A percentile compares a stretch with the other conserved stretches of the same genome.
phyloP scores from a whole-genome alignment of 2,329 filamentous ascomycete species.

The Ascocoryne sarcoides region DNA sequence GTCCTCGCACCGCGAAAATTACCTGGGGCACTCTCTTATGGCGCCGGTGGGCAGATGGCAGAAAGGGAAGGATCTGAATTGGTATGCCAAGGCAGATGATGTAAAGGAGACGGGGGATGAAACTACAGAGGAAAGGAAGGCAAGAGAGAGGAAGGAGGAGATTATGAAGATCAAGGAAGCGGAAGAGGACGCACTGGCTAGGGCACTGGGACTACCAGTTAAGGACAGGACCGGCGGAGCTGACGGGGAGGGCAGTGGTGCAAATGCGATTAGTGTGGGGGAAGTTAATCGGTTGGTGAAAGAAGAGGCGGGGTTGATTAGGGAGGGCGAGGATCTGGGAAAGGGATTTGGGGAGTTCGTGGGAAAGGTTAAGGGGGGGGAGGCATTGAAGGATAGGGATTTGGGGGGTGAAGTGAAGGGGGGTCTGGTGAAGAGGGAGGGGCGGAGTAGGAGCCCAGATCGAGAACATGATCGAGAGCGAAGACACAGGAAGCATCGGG shows the following conservation, averaged over 20 bases:
- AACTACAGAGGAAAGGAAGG: constrained; percentile 49
- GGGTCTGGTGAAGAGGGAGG: constrained; percentile 13
- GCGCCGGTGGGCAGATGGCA: constrained; percentile 69
- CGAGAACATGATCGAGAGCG: constrained; percentile 21
- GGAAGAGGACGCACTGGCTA: constrained; percentile 83
- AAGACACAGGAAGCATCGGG: constrained; percentile 26
- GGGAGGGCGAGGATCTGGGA: constrained; percentile 28
- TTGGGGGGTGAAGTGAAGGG: constrained; percentile 11
- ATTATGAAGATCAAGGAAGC: constrained; percentile 77
- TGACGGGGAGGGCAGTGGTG: constrained; percentile 33
- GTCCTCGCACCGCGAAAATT: constrained; percentile 83
- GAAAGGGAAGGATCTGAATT: constrained; percentile 51
- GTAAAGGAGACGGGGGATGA: constrained; percentile 37
- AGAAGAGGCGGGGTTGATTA: constrained; percentile 31
- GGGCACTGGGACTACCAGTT: constrained; percentile 71
- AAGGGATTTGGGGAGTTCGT: constrained; percentile 27
- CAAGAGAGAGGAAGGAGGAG: constrained; percentile 63
- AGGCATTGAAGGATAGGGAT: constrained; percentile 4
- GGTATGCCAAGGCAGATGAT: constrained; percentile 52
- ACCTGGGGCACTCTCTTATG: constrained; percentile 67
- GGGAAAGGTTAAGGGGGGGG: constrained; percentile 18
- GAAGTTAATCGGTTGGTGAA: constrained; percentile 47
- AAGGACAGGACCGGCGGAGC: constrained; percentile 40
- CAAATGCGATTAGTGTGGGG: constrained; percentile 63
- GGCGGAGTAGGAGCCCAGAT: constrained; percentile 25